Evolutionary conservation across 805 yeast species (phyloP), one percentile per base, ranked within the genome.

Genomic region (Ogataea haglerorum): DNA sequence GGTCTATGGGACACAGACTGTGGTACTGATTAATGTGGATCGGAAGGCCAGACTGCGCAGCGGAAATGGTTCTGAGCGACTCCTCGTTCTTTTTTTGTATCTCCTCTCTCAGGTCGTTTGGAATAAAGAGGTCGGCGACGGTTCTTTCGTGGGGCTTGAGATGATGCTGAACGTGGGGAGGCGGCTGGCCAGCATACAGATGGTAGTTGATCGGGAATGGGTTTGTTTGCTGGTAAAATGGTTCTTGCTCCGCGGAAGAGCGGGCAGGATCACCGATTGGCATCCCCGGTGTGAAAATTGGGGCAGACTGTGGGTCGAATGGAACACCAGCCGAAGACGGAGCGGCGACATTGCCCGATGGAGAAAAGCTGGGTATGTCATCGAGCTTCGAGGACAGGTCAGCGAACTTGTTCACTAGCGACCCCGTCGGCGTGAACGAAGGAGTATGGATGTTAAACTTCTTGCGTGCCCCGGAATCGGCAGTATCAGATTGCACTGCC

Each of bases 111-210:
- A 91, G 55, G 35, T 82, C 73, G 51, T 76, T 76, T 8, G 89
- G 78, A 9, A 91, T 74, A 57, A 90, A 90, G 54, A 93, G 69
- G 42, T 73, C 75, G 40, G 76, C 76, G 3, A 82, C 76, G 23
- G 78, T 78, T 30, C 88, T 74, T 63, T 89, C 90, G 57, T 89
- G 80, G 1, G 86, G 78, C 35, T 74, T 72, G 46, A 85, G 65
- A 10, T 81, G 79, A 8, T 75, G 61, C 29, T 72, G 70, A 34
- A 81, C 60, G 55, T 82, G 80, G 7, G 89, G 90, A 3, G 90
- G 87, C 8, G 96, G 91, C 22, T 78, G 74, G 2, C 97, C 97
- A 0, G 96, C 93, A 63, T 91, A 90, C 28, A 88, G 64, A 63
- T 90, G 96, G 58, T 86, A 85, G 54, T 88, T 88, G 31, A 86